These are phyloP conservation scores for Plectranthus barbatus DNA, from an alignment of 257 asterid species.

Conservation along the genomic window DNA sequence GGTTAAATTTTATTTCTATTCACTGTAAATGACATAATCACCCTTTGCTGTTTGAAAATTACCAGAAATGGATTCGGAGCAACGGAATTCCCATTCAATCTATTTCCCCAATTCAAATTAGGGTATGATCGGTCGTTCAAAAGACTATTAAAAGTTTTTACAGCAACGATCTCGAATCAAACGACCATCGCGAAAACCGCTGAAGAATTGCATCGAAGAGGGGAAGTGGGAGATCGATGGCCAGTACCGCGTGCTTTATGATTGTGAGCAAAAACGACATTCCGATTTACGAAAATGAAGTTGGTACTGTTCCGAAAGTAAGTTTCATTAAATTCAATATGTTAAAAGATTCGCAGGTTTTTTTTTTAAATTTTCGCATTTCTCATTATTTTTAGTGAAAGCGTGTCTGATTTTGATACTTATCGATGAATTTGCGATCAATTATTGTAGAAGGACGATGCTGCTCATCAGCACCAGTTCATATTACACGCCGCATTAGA, in stretches of 20 bases:
- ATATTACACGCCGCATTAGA: conserved; percentile 91
- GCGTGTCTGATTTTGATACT: background rate
- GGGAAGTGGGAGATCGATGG: conserved; percentile 36
- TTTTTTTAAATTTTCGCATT: background rate
- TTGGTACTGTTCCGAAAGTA: conserved; percentile 90
- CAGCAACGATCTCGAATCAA: background rate
- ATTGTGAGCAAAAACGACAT: conserved; percentile 89
- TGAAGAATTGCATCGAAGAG: background rate
- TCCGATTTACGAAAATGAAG: conserved; percentile 98
- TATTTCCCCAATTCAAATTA: background rate
- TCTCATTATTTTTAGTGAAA: background rate
- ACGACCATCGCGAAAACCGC: background rate
- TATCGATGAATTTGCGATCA: background rate
- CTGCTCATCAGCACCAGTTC: conserved; percentile 96
- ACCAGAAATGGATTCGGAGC: background rate
- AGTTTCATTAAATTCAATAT: background rate
- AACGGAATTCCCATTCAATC: no score
- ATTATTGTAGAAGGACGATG: conserved; percentile 74
- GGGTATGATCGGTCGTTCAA: conserved; percentile 12
- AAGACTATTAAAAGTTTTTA: background rate
- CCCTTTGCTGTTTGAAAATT: background rate
- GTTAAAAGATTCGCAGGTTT: background rate
- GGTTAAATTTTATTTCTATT: no score
- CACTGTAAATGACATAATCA: background rate
- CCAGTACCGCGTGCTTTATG: conserved; percentile 91